A percentile compares a stretch with the other conserved stretches of the same genome.
Conservation (phyloP, 768 basidiomycete species). For the Agrocybe pediades region DNA sequence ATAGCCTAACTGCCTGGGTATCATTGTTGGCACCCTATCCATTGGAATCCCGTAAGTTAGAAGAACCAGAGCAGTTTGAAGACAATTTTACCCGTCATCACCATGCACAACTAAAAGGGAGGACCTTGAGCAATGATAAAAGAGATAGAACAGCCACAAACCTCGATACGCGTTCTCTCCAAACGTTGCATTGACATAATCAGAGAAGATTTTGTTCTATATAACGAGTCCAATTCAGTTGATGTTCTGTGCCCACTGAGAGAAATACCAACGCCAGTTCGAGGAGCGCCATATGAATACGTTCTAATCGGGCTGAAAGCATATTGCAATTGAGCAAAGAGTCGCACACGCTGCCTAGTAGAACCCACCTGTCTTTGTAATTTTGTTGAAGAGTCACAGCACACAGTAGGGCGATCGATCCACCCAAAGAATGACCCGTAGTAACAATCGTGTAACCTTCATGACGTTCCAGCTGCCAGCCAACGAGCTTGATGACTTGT, state of each 20-base stretch:
- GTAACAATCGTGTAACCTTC: constrained; percentile 43
- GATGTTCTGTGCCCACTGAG: not conserved
- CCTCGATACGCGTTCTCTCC: constrained; percentile 45
- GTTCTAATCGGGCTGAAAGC: constrained; percentile 33
- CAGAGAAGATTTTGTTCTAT: constrained; percentile 49
- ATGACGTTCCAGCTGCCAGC: constrained; percentile 34
- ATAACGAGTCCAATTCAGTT: not conserved
- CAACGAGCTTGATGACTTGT: constrained; percentile 38
- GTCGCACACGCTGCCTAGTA: not conserved
- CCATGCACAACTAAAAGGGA: constrained; percentile 46
- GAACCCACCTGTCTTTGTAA: constrained; percentile 25
- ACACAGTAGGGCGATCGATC: constrained; percentile 49
- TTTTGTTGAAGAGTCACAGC: constrained; percentile 45
- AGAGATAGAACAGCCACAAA: constrained; percentile 13
- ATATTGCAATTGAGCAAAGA: not conserved
- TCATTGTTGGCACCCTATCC: constrained; percentile 51
- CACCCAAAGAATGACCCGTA: constrained; percentile 58
- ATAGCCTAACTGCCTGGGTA: constrained; percentile 49
- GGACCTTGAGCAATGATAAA: not conserved
- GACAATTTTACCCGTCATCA: constrained; percentile 44
- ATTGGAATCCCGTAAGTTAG: not conserved
- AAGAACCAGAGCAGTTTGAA: not conserved
- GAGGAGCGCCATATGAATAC: constrained; percentile 54
- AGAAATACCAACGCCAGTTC: constrained; percentile 41
- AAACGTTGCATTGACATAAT: constrained; percentile 44